These are phyloP conservation scores for Thelonectria blattea DNA, from an alignment of 2,329 filamentous ascomycete species.

Conservation along the genomic window DNA sequence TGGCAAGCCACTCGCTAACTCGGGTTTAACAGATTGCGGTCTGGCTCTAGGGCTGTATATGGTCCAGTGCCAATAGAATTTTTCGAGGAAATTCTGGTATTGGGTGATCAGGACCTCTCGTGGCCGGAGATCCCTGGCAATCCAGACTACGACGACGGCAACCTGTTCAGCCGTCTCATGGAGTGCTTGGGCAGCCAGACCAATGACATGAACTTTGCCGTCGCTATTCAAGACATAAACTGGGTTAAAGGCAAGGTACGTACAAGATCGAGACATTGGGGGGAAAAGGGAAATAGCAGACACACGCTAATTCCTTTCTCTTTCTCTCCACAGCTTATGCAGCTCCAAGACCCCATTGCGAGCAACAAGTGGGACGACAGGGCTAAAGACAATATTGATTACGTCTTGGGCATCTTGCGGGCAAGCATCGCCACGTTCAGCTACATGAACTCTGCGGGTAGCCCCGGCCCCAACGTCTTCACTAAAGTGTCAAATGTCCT, in stretches of 20 bases:
- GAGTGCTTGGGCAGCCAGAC: constrained; percentile 2
- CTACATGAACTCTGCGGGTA: background rate
- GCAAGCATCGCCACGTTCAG: background rate
- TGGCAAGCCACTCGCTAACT: constrained; percentile 1
- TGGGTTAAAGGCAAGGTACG: background rate
- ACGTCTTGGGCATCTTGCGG: background rate
- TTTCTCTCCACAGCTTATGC: constrained; percentile 1
- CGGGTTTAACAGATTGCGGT: background rate
- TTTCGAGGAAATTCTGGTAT: background rate
- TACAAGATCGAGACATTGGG: background rate
- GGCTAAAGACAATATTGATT: background rate
- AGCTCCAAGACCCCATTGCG: background rate
- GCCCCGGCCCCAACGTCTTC: background rate
- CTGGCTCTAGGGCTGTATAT: background rate
- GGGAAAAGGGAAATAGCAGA: background rate
- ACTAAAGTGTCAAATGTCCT: background rate
- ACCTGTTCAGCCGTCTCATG: background rate
- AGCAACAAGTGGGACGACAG: background rate
- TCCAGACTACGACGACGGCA: background rate
- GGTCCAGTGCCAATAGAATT: background rate
- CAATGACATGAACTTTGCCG: background rate
- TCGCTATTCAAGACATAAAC: background rate
- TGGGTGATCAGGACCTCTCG: background rate
- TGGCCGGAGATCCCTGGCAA: background rate
- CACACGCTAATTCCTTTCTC: background rate